phyloP scores from a whole-genome alignment of 2,329 filamentous ascomycete genomes.

The Aspergillus japonicus region DNA sequence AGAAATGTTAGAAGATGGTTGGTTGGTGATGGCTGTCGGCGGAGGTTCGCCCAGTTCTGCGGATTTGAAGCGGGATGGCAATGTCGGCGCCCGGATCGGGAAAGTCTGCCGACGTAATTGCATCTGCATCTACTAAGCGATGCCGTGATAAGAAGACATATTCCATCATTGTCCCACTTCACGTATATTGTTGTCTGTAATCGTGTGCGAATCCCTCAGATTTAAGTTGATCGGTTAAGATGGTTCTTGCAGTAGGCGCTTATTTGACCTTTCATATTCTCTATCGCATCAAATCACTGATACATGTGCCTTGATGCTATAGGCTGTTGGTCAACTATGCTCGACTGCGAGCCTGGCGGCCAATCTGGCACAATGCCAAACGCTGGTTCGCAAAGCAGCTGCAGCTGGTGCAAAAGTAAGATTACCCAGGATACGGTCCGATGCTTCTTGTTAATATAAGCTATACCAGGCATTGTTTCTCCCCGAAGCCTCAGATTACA shows the following conservation, averaged over 20 bases:
- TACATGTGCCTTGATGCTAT: constrained; percentile 7
- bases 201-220: not conserved
- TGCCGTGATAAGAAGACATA: constrained; percentile 5
- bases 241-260: constrained; percentile 6
- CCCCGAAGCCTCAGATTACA: constrained; percentile 89
- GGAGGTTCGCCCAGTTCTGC: constrained; percentile 17
- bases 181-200: not conserved
- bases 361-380: constrained; percentile 77
- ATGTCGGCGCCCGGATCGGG: constrained; percentile 20
- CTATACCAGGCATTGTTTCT: constrained; percentile 71
- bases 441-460: not conserved
- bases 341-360: constrained; percentile 74
- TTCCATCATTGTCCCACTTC: not conserved
- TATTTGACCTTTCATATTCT: not conserved
- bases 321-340: constrained; percentile 89
- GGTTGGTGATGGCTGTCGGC: constrained; percentile 11
- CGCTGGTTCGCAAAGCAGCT: constrained; percentile 69
- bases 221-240: not conserved
- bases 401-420: constrained; percentile 72
- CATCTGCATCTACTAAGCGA: not conserved
- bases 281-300: constrained; percentile 12
- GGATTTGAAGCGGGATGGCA: constrained; percentile 15
- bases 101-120: constrained; percentile 23
- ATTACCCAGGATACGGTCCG: not conserved
- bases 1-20: constrained; percentile 29